Evolutionary conservation across 768 basidiomycete species (phyloP), one percentile per base, ranked within the genome.

Genomic region (Pleurotus eryngii): DNA sequence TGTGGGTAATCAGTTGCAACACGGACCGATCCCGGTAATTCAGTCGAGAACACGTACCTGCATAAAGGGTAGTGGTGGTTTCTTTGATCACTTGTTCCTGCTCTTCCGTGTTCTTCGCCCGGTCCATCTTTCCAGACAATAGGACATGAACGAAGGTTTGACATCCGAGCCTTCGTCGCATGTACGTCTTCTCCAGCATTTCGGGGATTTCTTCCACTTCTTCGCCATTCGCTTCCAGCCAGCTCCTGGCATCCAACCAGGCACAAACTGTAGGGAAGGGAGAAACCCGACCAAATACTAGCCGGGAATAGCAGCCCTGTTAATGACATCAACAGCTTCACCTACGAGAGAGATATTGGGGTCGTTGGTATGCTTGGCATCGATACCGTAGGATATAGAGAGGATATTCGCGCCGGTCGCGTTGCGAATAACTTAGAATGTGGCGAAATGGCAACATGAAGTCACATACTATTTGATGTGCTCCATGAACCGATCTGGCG

Each of bases 241-340:
- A 0, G 82, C 79, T 14, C 85, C 86, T 3, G 86, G 86, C 35
- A 82, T 63, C 81, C 81, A 88, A 43, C 65, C 62, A 0, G 87
- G 86, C 1, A 87, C 63, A 59, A 80, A 67, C 61, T 72, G 72
- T n/a, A 77, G 15, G 5, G 7, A 45, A 5, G 42, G 53, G 37
- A 46, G 39, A 12, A 55, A 55, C 11, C 46, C 60, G 15, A 61
- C 55, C 12, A 61, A 46, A 27, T 43, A 61, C n/a, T 2, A 2
- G 5, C 60, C 60, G 4, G 60, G 24, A 35, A 45, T 26, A 8
- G 42, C 42, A 12, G 42, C 42, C 20, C 20, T 45, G 42, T 45
- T 45, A 6, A 45, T 45, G 9, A 45, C n/a, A 45, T 45, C 42
- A 8, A 45, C n/a, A 12, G 48, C 22, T 15, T 17, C 24, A 4